phyloP scores from a whole-genome alignment of 306 rosid species.

The Sicyos edulis region DNA sequence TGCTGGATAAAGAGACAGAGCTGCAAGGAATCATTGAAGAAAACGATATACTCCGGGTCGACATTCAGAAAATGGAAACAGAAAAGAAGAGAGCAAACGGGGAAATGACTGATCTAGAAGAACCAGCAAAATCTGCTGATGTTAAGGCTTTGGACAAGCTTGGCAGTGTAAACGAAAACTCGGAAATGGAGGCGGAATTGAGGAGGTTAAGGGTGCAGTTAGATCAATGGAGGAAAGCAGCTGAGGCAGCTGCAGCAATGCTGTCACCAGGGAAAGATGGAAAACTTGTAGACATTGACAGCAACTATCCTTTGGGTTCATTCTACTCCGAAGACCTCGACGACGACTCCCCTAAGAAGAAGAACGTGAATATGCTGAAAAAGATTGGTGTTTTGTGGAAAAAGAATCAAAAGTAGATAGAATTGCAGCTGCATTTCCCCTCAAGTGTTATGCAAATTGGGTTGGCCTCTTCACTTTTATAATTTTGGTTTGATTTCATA shows the following conservation, averaged over 20 bases:
- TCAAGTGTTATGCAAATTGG: conserved; percentile 6
- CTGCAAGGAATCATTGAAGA: conserved; percentile 54
- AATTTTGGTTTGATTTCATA: conserved; percentile 13
- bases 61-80: conserved; percentile 33
- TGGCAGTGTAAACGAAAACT: conserved; percentile 33
- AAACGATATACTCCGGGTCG: conserved; percentile 49
- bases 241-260: too few species aligned
- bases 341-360: conserved; percentile 82
- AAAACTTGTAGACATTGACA: conserved; percentile 49
- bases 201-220: conserved; percentile 80
- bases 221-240: conserved; percentile 98
- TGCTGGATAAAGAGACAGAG: conserved; percentile 52
- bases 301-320: conserved; percentile 45
- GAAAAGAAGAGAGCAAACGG: conserved; percentile 37
- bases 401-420: conserved; percentile 57
- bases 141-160: conserved; percentile 15
- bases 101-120: conserved; percentile 35
- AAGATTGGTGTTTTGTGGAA: conserved; percentile 89
- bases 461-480: conserved; percentile 5
- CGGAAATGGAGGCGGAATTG: conserved; percentile 69
- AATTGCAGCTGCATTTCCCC: conserved; percentile 3
- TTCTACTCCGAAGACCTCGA: conserved; percentile 65
- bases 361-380: conserved; percentile 72
- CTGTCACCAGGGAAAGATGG: conserved; percentile 60
- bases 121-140: not conserved